These are phyloP conservation scores for Candida tetrigidarum DNA, from an alignment of 1,139 yeast genomes.

Conservation along the genomic window DNA sequence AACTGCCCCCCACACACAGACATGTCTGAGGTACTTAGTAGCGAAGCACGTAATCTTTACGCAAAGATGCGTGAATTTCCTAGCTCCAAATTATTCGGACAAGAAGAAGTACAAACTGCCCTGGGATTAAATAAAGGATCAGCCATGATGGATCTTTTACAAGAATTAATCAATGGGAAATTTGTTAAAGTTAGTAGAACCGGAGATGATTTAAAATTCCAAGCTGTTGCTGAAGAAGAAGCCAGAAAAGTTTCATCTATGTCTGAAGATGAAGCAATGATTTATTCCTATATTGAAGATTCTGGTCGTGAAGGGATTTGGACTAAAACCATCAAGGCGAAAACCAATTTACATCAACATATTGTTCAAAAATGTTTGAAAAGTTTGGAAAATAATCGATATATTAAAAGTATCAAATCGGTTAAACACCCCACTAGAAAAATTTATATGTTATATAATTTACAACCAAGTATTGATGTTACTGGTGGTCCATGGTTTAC, in stretches of 20 bases:
- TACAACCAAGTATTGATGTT: conserved; percentile 93
- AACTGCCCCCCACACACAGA: not conserved
- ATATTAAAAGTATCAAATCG: conserved; percentile 87
- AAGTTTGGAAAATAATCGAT: conserved; percentile 78
- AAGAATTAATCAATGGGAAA: conserved; percentile 66
- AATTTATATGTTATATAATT: conserved; percentile 90
- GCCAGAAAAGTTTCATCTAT: conserved; percentile 74
- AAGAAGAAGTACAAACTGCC: conserved; percentile 58
- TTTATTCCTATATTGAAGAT: conserved; percentile 89
- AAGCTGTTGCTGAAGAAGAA: conserved; percentile 68
- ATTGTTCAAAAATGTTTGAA: conserved; percentile 88
- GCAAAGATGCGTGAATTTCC: conserved; percentile 58
- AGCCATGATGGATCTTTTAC: conserved; percentile 63
- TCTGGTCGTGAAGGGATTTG: conserved; percentile 95
- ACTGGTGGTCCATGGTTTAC: conserved; percentile 99
- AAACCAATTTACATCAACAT: conserved; percentile 91
- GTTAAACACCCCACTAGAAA: conserved; percentile 97
- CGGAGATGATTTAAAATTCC: conserved; percentile 71
- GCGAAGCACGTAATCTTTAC: conserved; percentile 60
- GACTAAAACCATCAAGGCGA: conserved; percentile 92
- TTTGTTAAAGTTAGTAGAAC: conserved; percentile 69
- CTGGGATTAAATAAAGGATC: conserved; percentile 36
- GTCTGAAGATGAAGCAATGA: conserved; percentile 89
- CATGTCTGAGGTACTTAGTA: conserved; percentile 36
- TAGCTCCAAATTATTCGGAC: conserved; percentile 53